Base-by-base conservation (phyloP, 495 filamentous ascomycete species). In the Hypomontagnella monticulosa region DNA sequence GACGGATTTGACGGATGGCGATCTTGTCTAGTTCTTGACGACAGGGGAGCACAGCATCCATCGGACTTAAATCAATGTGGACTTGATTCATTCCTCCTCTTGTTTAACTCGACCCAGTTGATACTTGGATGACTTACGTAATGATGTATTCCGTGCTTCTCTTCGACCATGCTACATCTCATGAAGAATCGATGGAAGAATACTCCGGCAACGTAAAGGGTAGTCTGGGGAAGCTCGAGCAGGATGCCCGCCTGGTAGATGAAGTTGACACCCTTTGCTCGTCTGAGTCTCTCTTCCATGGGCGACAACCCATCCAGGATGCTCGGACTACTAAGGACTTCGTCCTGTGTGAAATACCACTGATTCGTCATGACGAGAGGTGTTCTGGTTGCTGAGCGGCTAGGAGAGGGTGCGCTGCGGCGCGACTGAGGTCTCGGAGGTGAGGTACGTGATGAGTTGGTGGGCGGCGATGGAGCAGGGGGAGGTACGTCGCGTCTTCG, bases 131-230 rank as follows among this genome's bases (percentile, higher is more conserved):
- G 16, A 79, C 85, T 73, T 80, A 93, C 89, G 70, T 96, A 97
- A 50, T 96, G 91, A 70, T 97, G 93, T 55, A 92, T 84, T 48
- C 89, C 83, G 69, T 85, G 79, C 74, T 87, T 81, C 78, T 89
- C 75, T 63, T 85, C 80, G 37, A 91, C 85, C 85, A 96, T 89
- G 57, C 85, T 88, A 61, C 86, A 84, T 52, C 95, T 88, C 91
- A 98, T 97, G 67, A 91, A 93, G 76, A 96, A 98, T 7, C 95
- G 87, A 71, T 99, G 93, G 71, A 99, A 89, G 77, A 95, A 97
- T 12, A 96, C 88, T 19, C 89, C 88, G n/a, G 95, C 95, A 1
- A 95, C 95, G 69, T 89, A 90, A 32, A 98, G 81, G 3, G 95
- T 98, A 41, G 93, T 84, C 73, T 97, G 93, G 14, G 95, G 93